Evolutionary conservation across 2,329 filamentous ascomycete species (phyloP).

Genomic region (Ustilaginoidea virens): DNA sequence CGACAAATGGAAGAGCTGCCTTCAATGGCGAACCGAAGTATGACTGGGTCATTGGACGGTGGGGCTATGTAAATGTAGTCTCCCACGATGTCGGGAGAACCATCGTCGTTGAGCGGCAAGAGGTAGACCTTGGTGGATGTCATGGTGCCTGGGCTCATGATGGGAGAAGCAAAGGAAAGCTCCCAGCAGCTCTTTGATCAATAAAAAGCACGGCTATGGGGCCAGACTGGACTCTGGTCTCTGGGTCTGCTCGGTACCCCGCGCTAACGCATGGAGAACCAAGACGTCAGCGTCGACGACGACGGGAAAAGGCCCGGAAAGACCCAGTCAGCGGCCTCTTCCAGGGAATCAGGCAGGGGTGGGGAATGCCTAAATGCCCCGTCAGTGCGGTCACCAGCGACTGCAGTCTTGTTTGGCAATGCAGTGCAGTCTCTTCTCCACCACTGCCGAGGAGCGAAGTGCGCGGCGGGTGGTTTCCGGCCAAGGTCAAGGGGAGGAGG

Average conservation of each 20-base stretch:
- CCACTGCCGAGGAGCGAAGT: too few relatives aligned
- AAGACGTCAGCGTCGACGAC: constrained; percentile 3
- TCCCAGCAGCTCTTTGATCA: background rate
- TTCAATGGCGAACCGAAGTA: constrained; percentile 78
- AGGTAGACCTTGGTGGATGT: constrained; percentile 65
- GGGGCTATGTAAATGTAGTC: constrained; percentile 87
- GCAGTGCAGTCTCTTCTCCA: too few relatives aligned
- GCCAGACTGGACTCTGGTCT: too few relatives aligned
- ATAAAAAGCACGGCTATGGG: background rate
- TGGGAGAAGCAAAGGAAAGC: constrained; percentile 14
- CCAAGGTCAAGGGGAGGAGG: too few relatives aligned
- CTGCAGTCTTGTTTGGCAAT: too few relatives aligned
- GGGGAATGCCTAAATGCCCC: too few relatives aligned
- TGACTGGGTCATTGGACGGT: constrained; percentile 55
- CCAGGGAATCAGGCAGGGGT: too few relatives aligned
- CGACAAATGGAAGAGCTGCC: constrained; percentile 92
- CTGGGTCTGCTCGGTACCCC: constrained; percentile 9
- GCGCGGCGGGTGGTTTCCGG: too few relatives aligned
- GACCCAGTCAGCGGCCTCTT: too few relatives aligned
- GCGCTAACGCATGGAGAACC: too few relatives aligned
- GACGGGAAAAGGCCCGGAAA: too few relatives aligned
- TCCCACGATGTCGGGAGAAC: constrained; percentile 75
- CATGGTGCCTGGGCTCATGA: constrained; percentile 46
- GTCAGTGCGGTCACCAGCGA: too few relatives aligned
- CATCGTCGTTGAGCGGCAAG: constrained; percentile 81